Evolutionary conservation across 2,329 filamentous ascomycete species (phyloP).

Genomic region (Aquanectria penicillioides): DNA sequence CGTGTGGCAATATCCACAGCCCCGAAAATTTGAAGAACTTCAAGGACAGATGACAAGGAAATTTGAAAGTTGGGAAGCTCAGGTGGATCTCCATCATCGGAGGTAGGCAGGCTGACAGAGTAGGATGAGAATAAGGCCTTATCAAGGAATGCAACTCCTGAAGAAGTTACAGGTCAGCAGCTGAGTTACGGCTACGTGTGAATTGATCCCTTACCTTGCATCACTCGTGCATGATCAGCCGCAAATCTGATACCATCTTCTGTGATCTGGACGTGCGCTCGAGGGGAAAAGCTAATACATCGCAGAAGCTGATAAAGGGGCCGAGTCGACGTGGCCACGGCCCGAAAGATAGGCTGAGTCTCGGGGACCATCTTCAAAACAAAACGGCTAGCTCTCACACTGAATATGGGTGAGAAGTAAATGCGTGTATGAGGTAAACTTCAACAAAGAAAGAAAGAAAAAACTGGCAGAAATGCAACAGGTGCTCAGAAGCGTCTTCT

Average conservation of each 20-base stretch:
- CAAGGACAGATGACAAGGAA: constrained; percentile 85
- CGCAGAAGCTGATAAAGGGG: constrained; percentile 73
- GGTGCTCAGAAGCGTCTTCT: constrained; percentile 44
- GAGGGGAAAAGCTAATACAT: constrained; percentile 69
- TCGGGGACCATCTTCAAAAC: constrained; percentile 44
- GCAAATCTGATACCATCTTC: constrained; percentile 87
- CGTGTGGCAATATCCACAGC: constrained; percentile 75
- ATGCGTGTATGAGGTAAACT: constrained; percentile 18
- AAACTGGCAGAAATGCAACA: constrained; percentile 37
- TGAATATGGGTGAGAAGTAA: constrained; percentile 12
- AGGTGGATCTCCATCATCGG: constrained; percentile 50
- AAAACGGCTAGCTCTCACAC: too few relatives aligned
- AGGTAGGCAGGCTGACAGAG: constrained; percentile 65
- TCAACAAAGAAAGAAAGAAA: constrained; percentile 32
- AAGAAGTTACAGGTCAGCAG: constrained; percentile 16
- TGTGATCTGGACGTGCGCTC: constrained; percentile 76
- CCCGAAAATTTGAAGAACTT: constrained; percentile 95
- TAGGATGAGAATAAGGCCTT: constrained; percentile 90
- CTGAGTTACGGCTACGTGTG: not conserved
- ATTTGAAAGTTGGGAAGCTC: constrained; percentile 82
- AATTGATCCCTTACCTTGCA: constrained; percentile 75
- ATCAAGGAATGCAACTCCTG: constrained; percentile 78
- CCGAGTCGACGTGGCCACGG: constrained; percentile 80
- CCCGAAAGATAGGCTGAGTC: constrained; percentile 70
- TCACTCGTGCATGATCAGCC: constrained; percentile 86